phyloP scores from a whole-genome alignment of 2,329 filamentous ascomycete species.

The Ascochyta pisi region DNA sequence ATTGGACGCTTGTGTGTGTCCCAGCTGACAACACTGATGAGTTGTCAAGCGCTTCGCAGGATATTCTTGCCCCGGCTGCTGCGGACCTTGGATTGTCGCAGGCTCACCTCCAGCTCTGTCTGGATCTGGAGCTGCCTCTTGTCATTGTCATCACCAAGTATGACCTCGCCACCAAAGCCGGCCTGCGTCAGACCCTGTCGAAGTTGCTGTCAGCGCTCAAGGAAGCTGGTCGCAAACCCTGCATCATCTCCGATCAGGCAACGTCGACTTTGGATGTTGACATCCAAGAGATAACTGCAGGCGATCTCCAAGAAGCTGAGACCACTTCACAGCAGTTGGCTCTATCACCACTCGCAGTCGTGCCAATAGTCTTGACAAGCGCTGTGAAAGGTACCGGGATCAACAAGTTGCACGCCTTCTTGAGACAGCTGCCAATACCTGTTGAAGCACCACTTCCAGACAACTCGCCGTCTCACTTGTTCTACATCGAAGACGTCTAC shows the following conservation, averaged over 20 bases:
- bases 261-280: conserved; percentile 43
- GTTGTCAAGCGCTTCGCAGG: conserved; percentile 55
- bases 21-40: conserved; percentile 75
- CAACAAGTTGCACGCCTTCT: conserved; percentile 78
- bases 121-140: conserved; percentile 79
- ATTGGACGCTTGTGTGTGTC: conserved; percentile 90
- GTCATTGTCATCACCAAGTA: conserved; percentile 89
- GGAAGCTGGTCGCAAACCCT: conserved; percentile 73
- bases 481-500: conserved; percentile 92
- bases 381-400: conserved; percentile 85
- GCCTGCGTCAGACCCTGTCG: conserved; percentile 72
- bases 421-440: conserved; percentile 74
- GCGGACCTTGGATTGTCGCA: conserved; percentile 74
- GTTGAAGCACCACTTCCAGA: conserved; percentile 49
- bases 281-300: conserved; percentile 62
- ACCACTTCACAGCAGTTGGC: conserved; percentile 61
- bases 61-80: conserved; percentile 58
- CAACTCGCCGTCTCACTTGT: conserved; percentile 65
- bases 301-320: conserved; percentile 66
- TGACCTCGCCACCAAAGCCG: conserved; percentile 78
- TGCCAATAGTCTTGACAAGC: conserved; percentile 89
- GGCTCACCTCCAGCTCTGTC: conserved; percentile 83
- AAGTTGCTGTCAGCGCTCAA: conserved; percentile 82
- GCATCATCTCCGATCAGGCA: conserved; percentile 62
- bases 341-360: conserved; percentile 57